Base-by-base conservation (phyloP, 2,329 filamentous ascomycete species). In the Tolypocladium tropicale region DNA sequence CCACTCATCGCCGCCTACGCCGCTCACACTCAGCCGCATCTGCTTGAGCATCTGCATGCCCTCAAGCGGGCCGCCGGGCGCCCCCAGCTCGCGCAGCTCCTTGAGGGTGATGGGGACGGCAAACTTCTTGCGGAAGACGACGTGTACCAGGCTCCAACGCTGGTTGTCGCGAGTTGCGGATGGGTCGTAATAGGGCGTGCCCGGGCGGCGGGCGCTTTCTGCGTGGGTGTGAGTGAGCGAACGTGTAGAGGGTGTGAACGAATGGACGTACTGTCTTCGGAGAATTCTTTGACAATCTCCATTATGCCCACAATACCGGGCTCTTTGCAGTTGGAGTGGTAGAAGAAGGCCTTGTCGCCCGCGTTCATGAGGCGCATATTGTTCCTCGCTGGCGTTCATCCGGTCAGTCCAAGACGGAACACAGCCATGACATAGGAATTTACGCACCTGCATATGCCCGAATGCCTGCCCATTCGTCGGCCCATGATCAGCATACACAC, bases 311-410 rank as follows among this genome's bases (percentile, higher is more conserved):
- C 90, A 52, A 97, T 90, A 2, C 89, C 93, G 0, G 92, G 91
- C 28, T 86, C 82, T 68, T 95, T 95, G 73, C 89, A 94, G 65
- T 94, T 95, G 51, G 89, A 95, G 72, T 96, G 93, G 68, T 97
- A 97, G 75, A 99, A 97, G 74, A 99, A 97, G 30, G 91, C 92
- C 34, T 92, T 78, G 67, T 99, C 94, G 53, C 92, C 92, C 56
- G 85, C 84, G 64, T 89, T 91, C 94, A 99, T 99, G 10, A 84
- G 82, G 33, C 89, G 83, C 74, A 99, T 85, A 68, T 96, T 90
- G 66, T 96, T 97, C 30, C 90, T 84, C 7, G 93, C 93, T 71
- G 3, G 7, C 43, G 12, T n/a, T 30, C 25, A 18, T 3, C 25
- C 18, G 6, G 46, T 46, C 50, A 53, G 51, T 33, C 14, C 46